Base-by-base conservation (phyloP, 805 yeast species). In the Candida ascalaphidarum region DNA sequence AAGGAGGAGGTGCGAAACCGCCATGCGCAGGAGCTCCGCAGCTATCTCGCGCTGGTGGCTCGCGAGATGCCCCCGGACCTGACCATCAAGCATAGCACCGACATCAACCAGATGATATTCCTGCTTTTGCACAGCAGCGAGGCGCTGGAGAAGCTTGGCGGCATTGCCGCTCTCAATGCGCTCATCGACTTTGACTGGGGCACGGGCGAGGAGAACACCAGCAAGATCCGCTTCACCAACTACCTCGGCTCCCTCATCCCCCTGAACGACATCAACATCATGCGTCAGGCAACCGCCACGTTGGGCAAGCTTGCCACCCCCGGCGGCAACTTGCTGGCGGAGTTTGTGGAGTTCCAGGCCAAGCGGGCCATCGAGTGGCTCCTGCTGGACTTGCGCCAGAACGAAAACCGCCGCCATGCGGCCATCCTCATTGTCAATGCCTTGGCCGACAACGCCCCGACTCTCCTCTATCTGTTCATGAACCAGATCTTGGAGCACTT, bases 281-380 rank as follows among this genome's bases (percentile, higher is more conserved):
- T 89, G 88, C 74, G 75, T 35, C 70, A 77, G 19, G 96, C 97
- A 3, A 86, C 95, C 0, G 69, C 69, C 29, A 84, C 95, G 0
- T 63, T 92, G 37, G 98, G 97, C 9, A 81, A 80, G 44, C 63
- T 89, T 39, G 94, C 96, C 0, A 74, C 77, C 5, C 89, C 94
- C 0, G 95, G 95, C 16, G 92, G 94, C 1, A 76, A 94, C 2
- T 56, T 86, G 30, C 84, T 95, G 0, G 86, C 94, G 1, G 96
- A 86, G 28, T 81, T 89, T 50, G 96, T 92, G 16, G 96, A 89
- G 36, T 81, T 75, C 43, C 96, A 89, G 51, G 92, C 92, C 7
- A 83, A 81, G 46, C 68, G 82, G 27, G 84, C 95, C 22, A 66
- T 89, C 28, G 98, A 92, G 52, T 81, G 96, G 89, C 68, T 89